Evolutionary conservation across 2,329 filamentous ascomycete species (phyloP), one percentile per base, ranked within the genome.

Genomic region (Orbilia oligospora): DNA sequence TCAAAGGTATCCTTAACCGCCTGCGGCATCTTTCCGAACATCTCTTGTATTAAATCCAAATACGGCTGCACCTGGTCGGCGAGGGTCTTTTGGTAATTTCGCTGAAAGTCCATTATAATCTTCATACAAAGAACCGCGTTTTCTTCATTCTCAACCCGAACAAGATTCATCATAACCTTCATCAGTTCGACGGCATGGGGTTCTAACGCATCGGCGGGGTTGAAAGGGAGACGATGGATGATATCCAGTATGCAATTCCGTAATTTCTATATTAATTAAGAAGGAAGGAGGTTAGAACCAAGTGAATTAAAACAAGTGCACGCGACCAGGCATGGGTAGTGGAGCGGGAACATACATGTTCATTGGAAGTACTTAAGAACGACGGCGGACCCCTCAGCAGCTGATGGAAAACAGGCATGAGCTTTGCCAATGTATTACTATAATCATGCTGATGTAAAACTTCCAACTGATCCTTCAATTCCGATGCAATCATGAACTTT

Each of bases 111-210:
- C 87, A 97, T 97, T 65, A 97, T 93, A 14, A 95, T 97, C 87
- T 99, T 99, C 86, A 99, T 93, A 84, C 95, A 97, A 80, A 99
- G 87, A n/a, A 97, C 93, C 1, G 95, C 96, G 87, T 99, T 99
- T 80, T 99, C 96, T 85, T 99, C 96, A 82, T 99, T 99, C 85
- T 99, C 96, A 49, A 90, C 91, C 81, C 91, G 91, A 76, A 98
- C 94, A 75, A 99, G 87, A 69, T 90, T 89, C 90, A 98, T 95
- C 80, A 98, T 88, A 81, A 97, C 88, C 83, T 97, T 94, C 76
- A 97, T 93, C 78, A 97, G 91, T 83, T 97, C 93, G 80, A 91
- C 89, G 46, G 95, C 94, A 84, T 95, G 97, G 0, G 91, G 92
- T 84, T 98, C 94, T 85, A 97, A 91, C 0, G 90, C 90, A 82